Percentiles rank a stretch among this genome's conserved stretches.
These are phyloP conservation scores for Eucalyptus polybractea DNA, from an alignment of 345 rosid genomes.

Conservation along the genomic window DNA sequence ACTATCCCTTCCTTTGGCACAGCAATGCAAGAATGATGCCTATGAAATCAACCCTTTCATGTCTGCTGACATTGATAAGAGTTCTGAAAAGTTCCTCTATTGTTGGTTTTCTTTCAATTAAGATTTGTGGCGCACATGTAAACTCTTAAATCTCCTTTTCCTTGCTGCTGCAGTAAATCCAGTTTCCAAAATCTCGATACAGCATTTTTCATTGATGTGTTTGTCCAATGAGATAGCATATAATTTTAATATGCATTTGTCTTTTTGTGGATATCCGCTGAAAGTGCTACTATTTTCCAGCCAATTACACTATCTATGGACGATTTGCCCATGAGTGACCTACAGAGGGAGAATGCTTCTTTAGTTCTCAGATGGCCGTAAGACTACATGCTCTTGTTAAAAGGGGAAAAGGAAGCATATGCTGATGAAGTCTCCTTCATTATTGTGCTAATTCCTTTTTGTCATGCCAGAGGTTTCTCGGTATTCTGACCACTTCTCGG, in stretches of 20 bases:
- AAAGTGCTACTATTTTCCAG: not conserved
- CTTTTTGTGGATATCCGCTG: not conserved
- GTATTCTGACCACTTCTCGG: not conserved
- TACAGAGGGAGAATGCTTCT: not conserved
- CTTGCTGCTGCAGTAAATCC: not conserved
- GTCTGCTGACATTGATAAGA: not conserved
- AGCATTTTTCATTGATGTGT: not conserved
- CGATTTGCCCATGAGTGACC: not conserved
- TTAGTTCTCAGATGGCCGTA: not conserved
- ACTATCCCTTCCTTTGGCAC: not conserved
- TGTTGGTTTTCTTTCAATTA: not conserved
- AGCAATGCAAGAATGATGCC: not conserved
- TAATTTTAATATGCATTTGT: not conserved
- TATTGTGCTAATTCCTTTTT: not conserved
- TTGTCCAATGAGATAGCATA: not conserved
- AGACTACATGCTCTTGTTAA: not conserved
- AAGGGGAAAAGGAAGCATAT: not conserved
- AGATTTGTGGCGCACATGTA: not conserved
- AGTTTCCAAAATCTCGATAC: not conserved
- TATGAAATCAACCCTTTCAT: not conserved
- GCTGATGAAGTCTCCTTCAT: not conserved
- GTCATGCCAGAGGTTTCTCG: not conserved
- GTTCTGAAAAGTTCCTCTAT: not conserved
- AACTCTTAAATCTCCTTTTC: not conserved
- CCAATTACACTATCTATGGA: not conserved